Percentiles rank a stretch among this genome's conserved stretches.
These are phyloP conservation scores for Balakata baccata DNA, from an alignment of 345 rosid species.

Conservation along the genomic window DNA sequence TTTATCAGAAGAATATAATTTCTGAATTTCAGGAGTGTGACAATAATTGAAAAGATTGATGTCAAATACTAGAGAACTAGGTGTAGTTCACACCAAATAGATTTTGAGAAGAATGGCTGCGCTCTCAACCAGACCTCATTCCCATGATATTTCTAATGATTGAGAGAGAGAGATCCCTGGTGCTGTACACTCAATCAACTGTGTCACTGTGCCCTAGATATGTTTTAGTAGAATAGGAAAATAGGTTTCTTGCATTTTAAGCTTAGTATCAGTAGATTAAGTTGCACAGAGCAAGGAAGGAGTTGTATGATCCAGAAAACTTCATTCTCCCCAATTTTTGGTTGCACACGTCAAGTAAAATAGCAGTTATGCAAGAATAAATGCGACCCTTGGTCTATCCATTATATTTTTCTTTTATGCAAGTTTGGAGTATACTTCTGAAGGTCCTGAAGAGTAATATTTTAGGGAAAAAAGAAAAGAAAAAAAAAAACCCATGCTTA, in stretches of 20 bases:
- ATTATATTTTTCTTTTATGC: neutral
- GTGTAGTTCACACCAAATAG: neutral
- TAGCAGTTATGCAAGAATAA: neutral
- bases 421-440: neutral
- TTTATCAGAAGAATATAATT: neutral
- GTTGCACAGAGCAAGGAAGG: neutral
- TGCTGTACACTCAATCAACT: neutral
- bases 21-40: neutral
- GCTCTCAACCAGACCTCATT: neutral
- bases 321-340: neutral
- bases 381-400: neutral
- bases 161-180: no score
- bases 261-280: neutral
- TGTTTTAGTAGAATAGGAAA: neutral
- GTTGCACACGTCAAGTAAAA: neutral
- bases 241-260: neutral
- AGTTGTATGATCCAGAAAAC: neutral
- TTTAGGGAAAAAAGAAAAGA: neutral
- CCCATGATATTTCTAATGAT: neutral
- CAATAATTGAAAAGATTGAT: no score
- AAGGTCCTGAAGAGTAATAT: neutral
- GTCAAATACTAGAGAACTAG: neutral
- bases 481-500: neutral
- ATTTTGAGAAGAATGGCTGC: neutral
- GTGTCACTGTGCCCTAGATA: neutral